Evolutionary conservation across 2,329 filamentous ascomycete species (phyloP), one percentile per base, ranked within the genome.

Genomic region (Graphilbum fragrans): DNA sequence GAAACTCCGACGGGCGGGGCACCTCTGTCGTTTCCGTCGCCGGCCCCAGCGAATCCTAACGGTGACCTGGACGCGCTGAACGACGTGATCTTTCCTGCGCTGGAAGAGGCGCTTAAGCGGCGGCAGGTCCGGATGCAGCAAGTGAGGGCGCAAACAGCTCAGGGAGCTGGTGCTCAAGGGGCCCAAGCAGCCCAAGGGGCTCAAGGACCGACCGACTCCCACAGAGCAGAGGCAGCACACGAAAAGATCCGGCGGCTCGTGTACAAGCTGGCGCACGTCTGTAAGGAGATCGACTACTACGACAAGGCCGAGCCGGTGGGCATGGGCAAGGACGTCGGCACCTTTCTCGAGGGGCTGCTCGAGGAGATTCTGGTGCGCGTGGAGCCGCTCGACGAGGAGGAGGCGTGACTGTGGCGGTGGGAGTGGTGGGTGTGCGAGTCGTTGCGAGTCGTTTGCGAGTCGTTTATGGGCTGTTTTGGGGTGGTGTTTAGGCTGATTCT

Each of bases 281-380:
- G 94, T 60, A 82, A 81, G 55, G 87, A 94, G 58, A 86, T 98
- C 53, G 90, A 98, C 59, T 74, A 82, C 48, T 84, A 80, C 61
- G 92, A 98, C 60, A 82, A 82, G 57, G 75, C 80, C 35, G 83
- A 86, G 51, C 86, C 87, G 6, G 86, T 96, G 11, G 86, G 87
- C 1, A 95, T 96, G 90, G 90, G 87, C 0, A 80, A 86, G 35
- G 88, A 90, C 21, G 87, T 94, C 2, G 79, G 80, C 35, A 86
- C 84, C 1, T 93, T 96, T 51, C 62, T 96, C 8, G 92, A 98
- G 59, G 90, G 88, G 0, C 75, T 96, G 47, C 65, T 98, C 27
- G 92, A 98, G 59, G 92, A 98, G 66, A 82, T 98, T 20, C 65
- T 98, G 19, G 87, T 95, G 29, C 67, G 92, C 42, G 86, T 96